Conservation (phyloP, 208 protist species). For the Naegleria lovaniensis region DNA sequence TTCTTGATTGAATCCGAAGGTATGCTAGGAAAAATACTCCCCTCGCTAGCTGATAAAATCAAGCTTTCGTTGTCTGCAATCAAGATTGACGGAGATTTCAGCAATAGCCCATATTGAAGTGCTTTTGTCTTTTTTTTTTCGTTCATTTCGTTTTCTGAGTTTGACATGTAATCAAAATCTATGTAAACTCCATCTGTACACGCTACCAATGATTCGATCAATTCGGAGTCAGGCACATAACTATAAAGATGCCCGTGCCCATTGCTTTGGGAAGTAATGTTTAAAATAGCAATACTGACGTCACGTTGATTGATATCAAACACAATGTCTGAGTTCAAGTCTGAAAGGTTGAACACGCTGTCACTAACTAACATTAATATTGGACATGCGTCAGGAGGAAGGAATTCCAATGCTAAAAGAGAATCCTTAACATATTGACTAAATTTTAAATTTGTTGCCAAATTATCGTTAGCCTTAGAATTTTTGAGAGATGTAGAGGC, state of each 20-base stretch:
- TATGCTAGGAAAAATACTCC: background rate
- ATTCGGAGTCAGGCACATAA: background rate
- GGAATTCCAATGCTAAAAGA: background rate
- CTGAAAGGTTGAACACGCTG: background rate
- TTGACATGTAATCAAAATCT: background rate
- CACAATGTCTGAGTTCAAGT: background rate
- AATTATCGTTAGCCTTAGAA: background rate
- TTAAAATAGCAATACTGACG: background rate
- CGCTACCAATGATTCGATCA: background rate
- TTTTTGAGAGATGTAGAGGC: background rate
- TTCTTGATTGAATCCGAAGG: background rate
- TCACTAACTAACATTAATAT: background rate
- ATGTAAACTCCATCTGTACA: background rate
- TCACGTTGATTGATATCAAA: background rate
- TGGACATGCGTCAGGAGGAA: slow-evolving; percentile 3
- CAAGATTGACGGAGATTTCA: background rate
- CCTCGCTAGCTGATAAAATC: background rate
- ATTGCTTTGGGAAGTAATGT: background rate
- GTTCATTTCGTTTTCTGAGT: background rate
- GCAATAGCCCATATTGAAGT: background rate
- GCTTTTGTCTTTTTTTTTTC: background rate
- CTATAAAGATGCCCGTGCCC: background rate
- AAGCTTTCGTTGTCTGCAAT: background rate
- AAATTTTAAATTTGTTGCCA: background rate
- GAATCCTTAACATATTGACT: background rate